Evolutionary conservation across 176 grass and related monocot genomes (phyloP).

Genomic region (Avena sativa): DNA sequence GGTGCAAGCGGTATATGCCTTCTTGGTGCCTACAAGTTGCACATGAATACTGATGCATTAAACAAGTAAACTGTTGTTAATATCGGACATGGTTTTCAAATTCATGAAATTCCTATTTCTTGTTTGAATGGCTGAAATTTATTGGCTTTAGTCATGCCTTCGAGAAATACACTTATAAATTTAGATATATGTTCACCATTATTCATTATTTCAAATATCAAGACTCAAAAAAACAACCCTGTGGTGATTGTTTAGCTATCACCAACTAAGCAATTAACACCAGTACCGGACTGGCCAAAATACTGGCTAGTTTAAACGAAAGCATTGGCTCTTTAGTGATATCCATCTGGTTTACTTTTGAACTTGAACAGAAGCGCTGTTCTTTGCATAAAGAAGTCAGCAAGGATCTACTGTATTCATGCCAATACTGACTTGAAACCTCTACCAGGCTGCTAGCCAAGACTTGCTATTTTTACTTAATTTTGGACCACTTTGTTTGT

Average conservation of each 20-base stretch:
- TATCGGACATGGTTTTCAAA: background rate
- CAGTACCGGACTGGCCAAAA: background rate
- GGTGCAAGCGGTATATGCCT: conserved; percentile 27
- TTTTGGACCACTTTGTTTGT: background rate
- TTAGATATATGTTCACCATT: background rate
- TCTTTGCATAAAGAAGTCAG: background rate
- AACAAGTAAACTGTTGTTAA: conserved; percentile 9
- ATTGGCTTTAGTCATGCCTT: background rate
- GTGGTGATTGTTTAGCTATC: conserved; percentile 9
- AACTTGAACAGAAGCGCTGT: background rate
- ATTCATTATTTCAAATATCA: background rate
- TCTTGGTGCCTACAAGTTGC: conserved; percentile 25
- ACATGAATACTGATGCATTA: conserved; percentile 2
- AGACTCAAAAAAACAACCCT: background rate
- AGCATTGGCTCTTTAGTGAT: background rate
- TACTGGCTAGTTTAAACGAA: background rate
- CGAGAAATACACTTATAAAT: background rate
- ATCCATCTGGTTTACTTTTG: conserved; percentile 8
- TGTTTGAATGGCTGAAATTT: background rate
- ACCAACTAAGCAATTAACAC: conserved; percentile 8
- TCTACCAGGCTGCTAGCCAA: background rate
- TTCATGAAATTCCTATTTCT: background rate
- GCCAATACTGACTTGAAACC: background rate
- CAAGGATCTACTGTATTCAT: conserved; percentile 3
- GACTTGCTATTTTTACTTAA: conserved; percentile 16